Percentiles rank a stretch among this genome's conserved stretches.
These are phyloP conservation scores for Nemania serpens DNA, from an alignment of 2,329 filamentous ascomycete genomes.

Conservation along the genomic window DNA sequence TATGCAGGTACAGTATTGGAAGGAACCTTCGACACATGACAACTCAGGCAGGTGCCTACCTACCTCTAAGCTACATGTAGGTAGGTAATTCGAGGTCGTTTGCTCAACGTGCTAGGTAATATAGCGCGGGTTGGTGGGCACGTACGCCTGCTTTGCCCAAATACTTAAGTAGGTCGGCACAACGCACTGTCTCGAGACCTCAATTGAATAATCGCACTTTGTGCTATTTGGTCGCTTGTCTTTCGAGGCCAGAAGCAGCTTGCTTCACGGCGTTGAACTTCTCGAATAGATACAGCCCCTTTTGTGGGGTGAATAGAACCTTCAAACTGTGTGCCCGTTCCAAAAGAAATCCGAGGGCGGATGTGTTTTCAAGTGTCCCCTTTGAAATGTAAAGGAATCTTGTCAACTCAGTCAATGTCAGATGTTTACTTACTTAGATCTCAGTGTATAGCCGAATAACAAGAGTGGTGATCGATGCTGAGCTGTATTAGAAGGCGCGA, in stretches of 20 bases:
- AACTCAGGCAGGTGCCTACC: constrained; percentile 5
- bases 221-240: background rate
- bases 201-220: background rate
- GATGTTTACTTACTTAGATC: constrained; percentile 1
- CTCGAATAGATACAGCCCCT: background rate
- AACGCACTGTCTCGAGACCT: background rate
- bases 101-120: too few species aligned
- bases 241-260: background rate
- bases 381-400: background rate
- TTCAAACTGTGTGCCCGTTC: background rate
- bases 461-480: background rate
- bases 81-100: too few species aligned
- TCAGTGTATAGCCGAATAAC: background rate
- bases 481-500: background rate
- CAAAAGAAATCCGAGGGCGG: background rate
- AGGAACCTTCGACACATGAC: constrained; percentile 9
- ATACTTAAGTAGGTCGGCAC: too few species aligned
- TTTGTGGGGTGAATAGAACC: background rate
- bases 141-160: too few species aligned
- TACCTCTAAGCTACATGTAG: background rate
- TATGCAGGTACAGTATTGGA: background rate
- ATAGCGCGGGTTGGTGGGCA: too few species aligned
- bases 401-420: too few species aligned
- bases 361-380: background rate
- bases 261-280: background rate